Percentiles rank a stretch among this genome's conserved stretches.
Conservation (phyloP, 2,329 filamentous ascomycete genomes). For the Diaporthe sp. region DNA sequence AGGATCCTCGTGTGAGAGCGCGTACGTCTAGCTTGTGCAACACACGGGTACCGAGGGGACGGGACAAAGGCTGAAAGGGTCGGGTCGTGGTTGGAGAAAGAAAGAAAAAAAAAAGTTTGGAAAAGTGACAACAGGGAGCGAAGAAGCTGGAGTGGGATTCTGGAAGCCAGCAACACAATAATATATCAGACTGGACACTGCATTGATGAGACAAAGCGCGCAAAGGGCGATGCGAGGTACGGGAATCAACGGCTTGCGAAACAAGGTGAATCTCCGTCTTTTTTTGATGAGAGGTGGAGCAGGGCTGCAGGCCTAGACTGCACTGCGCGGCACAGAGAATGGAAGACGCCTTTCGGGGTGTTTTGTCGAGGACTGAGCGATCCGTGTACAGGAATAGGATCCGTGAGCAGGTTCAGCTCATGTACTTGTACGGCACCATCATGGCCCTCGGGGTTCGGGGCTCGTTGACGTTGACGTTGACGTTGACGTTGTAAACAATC, state of each 20-base stretch:
- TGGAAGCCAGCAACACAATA: neutral
- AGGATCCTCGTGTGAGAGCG: neutral
- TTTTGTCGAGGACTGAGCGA: neutral
- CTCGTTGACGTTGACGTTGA: neutral
- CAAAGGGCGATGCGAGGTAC: neutral
- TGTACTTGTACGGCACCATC: neutral
- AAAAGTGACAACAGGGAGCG: neutral
- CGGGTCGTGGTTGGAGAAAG: neutral
- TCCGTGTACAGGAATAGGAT: neutral
- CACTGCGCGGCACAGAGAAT: neutral
- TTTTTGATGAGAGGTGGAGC: conserved; percentile 20
- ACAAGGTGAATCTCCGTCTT: conserved; percentile 24
- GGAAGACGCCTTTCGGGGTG: neutral
- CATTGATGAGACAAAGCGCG: neutral
- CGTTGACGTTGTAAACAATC: neutral
- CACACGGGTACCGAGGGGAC: conserved; percentile 15
- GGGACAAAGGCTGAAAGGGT: conserved; percentile 11
- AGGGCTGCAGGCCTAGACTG: neutral
- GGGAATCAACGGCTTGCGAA: conserved; percentile 17
- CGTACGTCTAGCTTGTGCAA: neutral
- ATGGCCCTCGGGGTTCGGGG: neutral
- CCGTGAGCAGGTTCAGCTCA: neutral
- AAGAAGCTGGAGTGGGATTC: neutral
- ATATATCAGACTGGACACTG: neutral
- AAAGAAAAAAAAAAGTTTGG: too few species aligned